phyloP scores from a whole-genome alignment of 148 eudicot genomes.

The Vaccinium macrocarpon region DNA sequence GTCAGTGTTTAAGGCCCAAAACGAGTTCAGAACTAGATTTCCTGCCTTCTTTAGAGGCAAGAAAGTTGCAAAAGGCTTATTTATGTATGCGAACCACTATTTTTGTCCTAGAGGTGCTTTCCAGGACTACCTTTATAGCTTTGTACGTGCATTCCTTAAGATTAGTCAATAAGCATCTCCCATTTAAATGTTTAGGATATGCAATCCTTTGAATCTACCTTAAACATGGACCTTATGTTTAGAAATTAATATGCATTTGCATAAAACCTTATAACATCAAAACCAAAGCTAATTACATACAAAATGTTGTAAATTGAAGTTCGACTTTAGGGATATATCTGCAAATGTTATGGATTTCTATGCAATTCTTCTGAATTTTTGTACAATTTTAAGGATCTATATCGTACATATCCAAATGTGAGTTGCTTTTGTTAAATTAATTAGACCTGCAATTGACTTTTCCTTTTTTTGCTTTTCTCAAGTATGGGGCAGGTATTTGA shows the following conservation, averaged over 20 bases:
- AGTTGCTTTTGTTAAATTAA: not conserved
- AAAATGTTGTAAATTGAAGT: not conserved
- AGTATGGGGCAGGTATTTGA: conserved; percentile 31
- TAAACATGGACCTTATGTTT: not conserved
- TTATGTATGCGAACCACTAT: not conserved
- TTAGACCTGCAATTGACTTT: not conserved
- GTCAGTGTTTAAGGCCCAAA: not conserved
- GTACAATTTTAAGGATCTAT: not conserved
- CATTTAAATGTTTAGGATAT: not conserved
- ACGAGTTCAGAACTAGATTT: not conserved
- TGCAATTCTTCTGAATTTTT: not conserved
- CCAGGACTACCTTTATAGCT: not conserved
- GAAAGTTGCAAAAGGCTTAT: not conserved
- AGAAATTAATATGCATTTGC: not conserved
- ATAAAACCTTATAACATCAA: not conserved
- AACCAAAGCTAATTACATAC: not conserved
- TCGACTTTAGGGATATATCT: not conserved
- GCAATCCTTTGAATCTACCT: not conserved
- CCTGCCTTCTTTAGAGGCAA: not conserved
- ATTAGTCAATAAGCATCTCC: not conserved
- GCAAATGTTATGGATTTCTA: not conserved
- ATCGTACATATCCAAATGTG: not conserved
- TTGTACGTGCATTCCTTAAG: not conserved
- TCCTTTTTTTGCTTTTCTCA: not conserved
- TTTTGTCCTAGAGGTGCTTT: not conserved